Conservation (phyloP, 2,329 filamentous ascomycete genomes). For the Alternaria triticimaculans region DNA sequence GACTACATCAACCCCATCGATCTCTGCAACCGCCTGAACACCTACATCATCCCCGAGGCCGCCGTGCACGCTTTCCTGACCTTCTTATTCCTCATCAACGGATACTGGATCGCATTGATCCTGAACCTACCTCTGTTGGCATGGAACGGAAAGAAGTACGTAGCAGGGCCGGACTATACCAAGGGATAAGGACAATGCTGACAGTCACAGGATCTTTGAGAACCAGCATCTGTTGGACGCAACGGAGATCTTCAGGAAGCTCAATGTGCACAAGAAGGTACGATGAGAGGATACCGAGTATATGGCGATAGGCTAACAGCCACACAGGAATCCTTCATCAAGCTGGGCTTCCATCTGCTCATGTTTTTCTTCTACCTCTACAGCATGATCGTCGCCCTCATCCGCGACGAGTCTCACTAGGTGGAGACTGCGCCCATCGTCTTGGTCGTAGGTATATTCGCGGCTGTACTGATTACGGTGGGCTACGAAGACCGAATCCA, state of each 20-base stretch:
- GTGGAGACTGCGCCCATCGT: constrained; percentile 29
- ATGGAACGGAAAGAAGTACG: constrained; percentile 98
- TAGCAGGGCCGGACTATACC: constrained; percentile 29
- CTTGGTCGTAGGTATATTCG: constrained; percentile 4
- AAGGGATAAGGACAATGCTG: constrained; percentile 27
- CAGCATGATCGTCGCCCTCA: constrained; percentile 97
- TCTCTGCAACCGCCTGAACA: constrained; percentile 99
- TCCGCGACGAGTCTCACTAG: constrained; percentile 88
- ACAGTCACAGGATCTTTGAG: constrained; percentile 79
- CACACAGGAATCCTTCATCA: constrained; percentile 91
- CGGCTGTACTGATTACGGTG: constrained; percentile 2
- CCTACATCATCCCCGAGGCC: constrained; percentile 98
- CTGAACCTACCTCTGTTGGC: constrained; percentile 90
- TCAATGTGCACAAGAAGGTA: constrained; percentile 99
- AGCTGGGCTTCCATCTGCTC: constrained; percentile 96
- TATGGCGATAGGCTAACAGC: constrained; percentile 14
- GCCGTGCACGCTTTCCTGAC: constrained; percentile 97
- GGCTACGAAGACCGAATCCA: background rate
- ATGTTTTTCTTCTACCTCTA: constrained; percentile 99
- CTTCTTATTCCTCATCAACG: constrained; percentile 95
- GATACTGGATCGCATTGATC: constrained; percentile 93
- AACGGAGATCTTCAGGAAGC: constrained; percentile 98
- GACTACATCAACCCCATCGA: constrained; percentile 99
- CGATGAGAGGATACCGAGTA: background rate
- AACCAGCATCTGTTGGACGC: constrained; percentile 97